Evolutionary conservation across 192 early-diverging fungal genomes (phyloP).

Genomic region (Coemansia erecta): DNA sequence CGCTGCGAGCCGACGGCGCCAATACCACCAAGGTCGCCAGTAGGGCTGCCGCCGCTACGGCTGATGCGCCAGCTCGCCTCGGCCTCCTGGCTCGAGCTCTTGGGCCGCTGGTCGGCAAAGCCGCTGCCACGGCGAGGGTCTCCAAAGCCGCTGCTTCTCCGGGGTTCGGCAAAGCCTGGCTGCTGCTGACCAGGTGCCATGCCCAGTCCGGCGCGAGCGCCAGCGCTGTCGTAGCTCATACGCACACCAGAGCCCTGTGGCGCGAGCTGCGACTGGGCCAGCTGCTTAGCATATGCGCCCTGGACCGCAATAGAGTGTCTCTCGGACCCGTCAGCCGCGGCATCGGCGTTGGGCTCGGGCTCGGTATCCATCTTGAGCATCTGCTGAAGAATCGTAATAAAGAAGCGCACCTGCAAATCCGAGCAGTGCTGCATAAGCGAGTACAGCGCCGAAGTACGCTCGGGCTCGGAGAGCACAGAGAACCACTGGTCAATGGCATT

Average conservation of each 20-base stretch:
- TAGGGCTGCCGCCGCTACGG: slow-evolving; percentile 9
- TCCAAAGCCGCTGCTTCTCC: slow-evolving; percentile 6
- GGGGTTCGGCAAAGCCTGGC: slow-evolving; percentile 11
- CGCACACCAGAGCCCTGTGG: slow-evolving; percentile 10
- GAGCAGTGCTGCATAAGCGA: slow-evolving; percentile 86
- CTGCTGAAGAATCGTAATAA: slow-evolving; percentile 90
- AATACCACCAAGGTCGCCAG: slow-evolving; percentile 16
- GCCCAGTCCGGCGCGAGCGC: slow-evolving; percentile 11
- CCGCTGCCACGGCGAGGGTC: slow-evolving; percentile 12
- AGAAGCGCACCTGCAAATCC: slow-evolving; percentile 90
- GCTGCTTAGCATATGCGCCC: slow-evolving; percentile 37
- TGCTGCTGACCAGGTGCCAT: slow-evolving; percentile 9
- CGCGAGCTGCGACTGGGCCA: slow-evolving; percentile 5
- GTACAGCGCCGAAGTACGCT: slow-evolving; percentile 91
- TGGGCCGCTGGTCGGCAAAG: slow-evolving; percentile 13
- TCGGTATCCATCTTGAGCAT: slow-evolving; percentile 83
- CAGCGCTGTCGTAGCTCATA: slow-evolving; percentile 32
- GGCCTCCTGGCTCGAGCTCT: slow-evolving; percentile 48
- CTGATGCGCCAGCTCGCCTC: slow-evolving; percentile 40
- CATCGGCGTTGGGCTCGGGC: slow-evolving; percentile 55
- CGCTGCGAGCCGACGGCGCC: slow-evolving; percentile 35
- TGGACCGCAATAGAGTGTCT: slow-evolving; percentile 36
- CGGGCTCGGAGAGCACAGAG: slow-evolving; percentile 80
- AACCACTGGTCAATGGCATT: slow-evolving; percentile 95
- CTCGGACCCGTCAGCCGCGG: slow-evolving; percentile 4